A percentile compares a stretch with the other conserved stretches of the same genome.
Conservation (phyloP, 164 flowering plant species). For the Santalum album region DNA sequence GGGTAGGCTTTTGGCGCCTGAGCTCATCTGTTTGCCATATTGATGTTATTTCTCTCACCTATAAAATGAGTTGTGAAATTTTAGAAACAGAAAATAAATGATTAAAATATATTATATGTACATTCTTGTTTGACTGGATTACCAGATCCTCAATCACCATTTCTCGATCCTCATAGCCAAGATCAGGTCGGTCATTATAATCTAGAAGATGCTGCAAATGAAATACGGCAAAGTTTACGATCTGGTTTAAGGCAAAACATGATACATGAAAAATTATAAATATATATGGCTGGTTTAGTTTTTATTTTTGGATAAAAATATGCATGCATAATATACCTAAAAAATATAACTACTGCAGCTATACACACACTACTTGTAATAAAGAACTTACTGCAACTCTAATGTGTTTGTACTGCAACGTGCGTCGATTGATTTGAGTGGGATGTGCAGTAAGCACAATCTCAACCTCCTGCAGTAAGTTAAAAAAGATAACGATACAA, state of each 20-base stretch:
- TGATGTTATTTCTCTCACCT: slow-evolving; percentile 88
- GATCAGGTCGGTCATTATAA: slow-evolving; percentile 75
- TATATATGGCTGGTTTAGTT: background rate
- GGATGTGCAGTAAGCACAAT: slow-evolving; percentile 95
- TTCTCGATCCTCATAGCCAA: slow-evolving; percentile 74
- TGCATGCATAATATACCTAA: background rate
- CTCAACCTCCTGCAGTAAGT: slow-evolving; percentile 74
- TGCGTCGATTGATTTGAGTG: slow-evolving; percentile 81
- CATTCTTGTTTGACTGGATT: slow-evolving; percentile 5
- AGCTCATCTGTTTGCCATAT: slow-evolving; percentile 97
- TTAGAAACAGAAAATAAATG: no score
- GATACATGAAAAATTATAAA: background rate
- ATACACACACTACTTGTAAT: background rate
- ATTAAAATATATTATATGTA: background rate
- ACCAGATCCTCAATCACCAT: slow-evolving; percentile 93
- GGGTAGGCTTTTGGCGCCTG: slow-evolving; percentile 89
- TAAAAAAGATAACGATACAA: slow-evolving; percentile 11
- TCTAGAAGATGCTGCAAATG: slow-evolving; percentile 72
- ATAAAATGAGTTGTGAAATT: slow-evolving; percentile 7
- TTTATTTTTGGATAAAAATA: no score
- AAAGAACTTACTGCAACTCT: slow-evolving; percentile 64
- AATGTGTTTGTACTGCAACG: slow-evolving; percentile 82
- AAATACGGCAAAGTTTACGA: slow-evolving; percentile 3
- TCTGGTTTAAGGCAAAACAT: background rate
- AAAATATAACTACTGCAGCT: no score